Percentiles rank a stretch among this genome's conserved stretches.
These are phyloP conservation scores for Sporobolomyces roseus DNA, from an alignment of 768 basidiomycete species.

Conservation along the genomic window DNA sequence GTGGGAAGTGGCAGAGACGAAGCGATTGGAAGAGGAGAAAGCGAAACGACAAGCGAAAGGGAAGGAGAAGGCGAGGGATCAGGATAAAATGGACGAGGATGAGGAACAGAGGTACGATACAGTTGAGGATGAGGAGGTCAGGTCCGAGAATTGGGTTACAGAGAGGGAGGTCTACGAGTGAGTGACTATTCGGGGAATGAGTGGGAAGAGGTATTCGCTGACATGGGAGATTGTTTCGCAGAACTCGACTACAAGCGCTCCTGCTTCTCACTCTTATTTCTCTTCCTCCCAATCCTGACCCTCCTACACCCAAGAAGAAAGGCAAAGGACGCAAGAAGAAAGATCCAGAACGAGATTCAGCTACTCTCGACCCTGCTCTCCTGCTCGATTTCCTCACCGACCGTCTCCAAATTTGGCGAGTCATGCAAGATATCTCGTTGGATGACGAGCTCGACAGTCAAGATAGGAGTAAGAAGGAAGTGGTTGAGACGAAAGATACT, in stretches of 20 bases:
- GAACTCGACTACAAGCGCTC: slow-evolving; percentile 37
- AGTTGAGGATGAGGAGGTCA: neutral
- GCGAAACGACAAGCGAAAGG: slow-evolving; percentile 16
- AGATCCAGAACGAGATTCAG: slow-evolving; percentile 26
- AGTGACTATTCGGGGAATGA: neutral
- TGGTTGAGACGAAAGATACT: slow-evolving; percentile 10
- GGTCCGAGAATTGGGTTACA: slow-evolving; percentile 9
- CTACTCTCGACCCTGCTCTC: slow-evolving; percentile 35
- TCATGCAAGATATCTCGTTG: slow-evolving; percentile 28
- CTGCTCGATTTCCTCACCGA: slow-evolving; percentile 40
- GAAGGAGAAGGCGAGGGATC: slow-evolving; percentile 20
- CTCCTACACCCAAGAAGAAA: slow-evolving; percentile 33
- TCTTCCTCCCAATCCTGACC: neutral
- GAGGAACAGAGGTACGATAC: neutral
- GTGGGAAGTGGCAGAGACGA: slow-evolving; percentile 8
- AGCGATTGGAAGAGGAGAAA: slow-evolving; percentile 17
- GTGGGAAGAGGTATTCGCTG: neutral
- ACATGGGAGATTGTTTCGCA: neutral
- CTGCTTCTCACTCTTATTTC: slow-evolving; percentile 33
- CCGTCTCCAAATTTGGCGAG: slow-evolving; percentile 38
- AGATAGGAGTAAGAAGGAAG: neutral
- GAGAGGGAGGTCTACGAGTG: slow-evolving; percentile 22
- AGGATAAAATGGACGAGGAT: slow-evolving; percentile 6
- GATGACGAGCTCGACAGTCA: slow-evolving; percentile 7
- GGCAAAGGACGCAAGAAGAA: slow-evolving; percentile 34